A percentile compares a stretch with the other conserved stretches of the same genome.
Conservation (phyloP, 495 filamentous ascomycete genomes). For the Trypethelium eluteriae region DNA sequence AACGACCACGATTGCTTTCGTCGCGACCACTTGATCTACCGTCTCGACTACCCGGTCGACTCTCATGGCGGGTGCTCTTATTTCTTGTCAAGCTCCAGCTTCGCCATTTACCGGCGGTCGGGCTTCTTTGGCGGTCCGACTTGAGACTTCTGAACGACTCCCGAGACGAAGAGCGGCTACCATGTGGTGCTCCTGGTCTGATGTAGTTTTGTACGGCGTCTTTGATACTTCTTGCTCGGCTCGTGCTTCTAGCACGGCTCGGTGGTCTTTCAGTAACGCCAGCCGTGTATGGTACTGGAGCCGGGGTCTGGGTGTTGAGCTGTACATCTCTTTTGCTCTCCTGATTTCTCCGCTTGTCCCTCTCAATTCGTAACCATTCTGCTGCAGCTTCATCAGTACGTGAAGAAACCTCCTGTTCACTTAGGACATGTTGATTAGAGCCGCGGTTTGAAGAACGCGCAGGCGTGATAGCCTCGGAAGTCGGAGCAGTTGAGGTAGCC, state of each 20-base stretch:
- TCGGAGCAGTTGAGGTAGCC: conserved; percentile 33
- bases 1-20: conserved; percentile 17
- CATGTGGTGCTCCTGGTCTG: conserved; percentile 13
- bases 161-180: conserved; percentile 18
- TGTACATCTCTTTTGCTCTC: conserved; percentile 14
- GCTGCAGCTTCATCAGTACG: conserved; percentile 25
- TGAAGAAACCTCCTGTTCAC: conserved; percentile 19
- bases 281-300: neutral
- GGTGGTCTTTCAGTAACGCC: neutral
- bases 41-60: conserved; percentile 20
- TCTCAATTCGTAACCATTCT: conserved; percentile 33
- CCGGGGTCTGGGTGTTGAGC: conserved; percentile 4
- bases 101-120: conserved; percentile 26
- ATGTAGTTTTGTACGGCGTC: neutral
- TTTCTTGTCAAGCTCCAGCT: conserved; percentile 29
- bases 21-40: conserved; percentile 17
- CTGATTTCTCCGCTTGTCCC: conserved; percentile 27
- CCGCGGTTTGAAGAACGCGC: conserved; percentile 31
- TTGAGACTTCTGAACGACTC: conserved; percentile 17
- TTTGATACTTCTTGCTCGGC: conserved; percentile 16
- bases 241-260: neutral
- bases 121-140: conserved; percentile 11
- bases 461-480: conserved; percentile 32
- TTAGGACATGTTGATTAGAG: conserved; percentile 22
- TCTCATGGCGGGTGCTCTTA: conserved; percentile 22